Evolutionary conservation across 1,284 basidiomycete genomes (phyloP), one percentile per base, ranked within the genome.

Genomic region (Microbotryum scabiosae): DNA sequence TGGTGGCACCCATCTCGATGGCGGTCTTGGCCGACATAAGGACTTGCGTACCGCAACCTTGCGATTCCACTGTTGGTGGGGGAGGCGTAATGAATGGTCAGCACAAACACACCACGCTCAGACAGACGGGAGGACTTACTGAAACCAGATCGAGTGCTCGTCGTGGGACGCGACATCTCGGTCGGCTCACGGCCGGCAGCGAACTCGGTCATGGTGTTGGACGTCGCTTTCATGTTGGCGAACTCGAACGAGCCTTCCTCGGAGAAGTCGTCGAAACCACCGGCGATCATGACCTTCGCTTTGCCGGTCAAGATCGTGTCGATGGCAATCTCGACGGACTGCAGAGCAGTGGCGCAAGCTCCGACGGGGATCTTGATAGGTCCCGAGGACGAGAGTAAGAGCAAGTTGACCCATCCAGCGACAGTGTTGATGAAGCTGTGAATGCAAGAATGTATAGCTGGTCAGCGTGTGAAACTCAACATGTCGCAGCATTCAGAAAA

Each of bases 161-260:
- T 97, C 46, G 93, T 88, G 28, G 96, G 96, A 64, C 94, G 87
- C 57, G 94, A 98, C 88, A 97, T 94, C 77, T 98, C 94, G 50
- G 87, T 90, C 30, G 94, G 94, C 77, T 98, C 94, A 70, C 96
- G 91, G 66, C 96, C 96, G 84, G 96, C 96, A 10, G 93, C 93
- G 72, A 97, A 88, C 77, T 98, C 96, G 45, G 90, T 89, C 76
- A 93, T 89, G 6, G 92, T 87, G 73, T 94, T 97, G 77, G 88
- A 92, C 8, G 96, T 98, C 7, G 96, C 96, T 78, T 97, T 96
- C 96, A 98, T 98, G 81, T 97, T 97, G 60, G 92, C 94, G 76
- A 77, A 77, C 57, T 72, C 71, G 61, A 67, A 70, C 48, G 69
- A 73, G 46, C 72, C 73, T 52, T 72, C 71, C 62, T 98, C 96